Evolutionary conservation across 257 asterid species (phyloP).

Genomic region (Craterostigma plantagineum): DNA sequence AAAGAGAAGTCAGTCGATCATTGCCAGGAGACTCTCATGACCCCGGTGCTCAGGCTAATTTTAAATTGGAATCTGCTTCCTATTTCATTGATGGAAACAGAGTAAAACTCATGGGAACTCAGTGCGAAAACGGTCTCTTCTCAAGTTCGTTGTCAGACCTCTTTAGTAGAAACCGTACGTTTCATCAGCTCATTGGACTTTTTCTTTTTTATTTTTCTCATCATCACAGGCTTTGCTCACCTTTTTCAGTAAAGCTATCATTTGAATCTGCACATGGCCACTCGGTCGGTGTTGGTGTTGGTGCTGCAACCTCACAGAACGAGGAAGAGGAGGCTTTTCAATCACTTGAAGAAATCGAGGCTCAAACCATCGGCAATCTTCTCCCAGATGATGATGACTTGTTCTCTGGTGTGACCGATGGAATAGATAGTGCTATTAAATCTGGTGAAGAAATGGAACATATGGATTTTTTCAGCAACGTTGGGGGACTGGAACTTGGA

Average conservation of each 20-base stretch:
- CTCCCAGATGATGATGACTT: slow-evolving; percentile 96
- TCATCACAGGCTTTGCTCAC: neutral
- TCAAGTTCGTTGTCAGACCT: slow-evolving; percentile 89
- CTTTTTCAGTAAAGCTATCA: slow-evolving; percentile 53
- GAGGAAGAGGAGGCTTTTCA: slow-evolving; percentile 73
- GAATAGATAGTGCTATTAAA: slow-evolving; percentile 34
- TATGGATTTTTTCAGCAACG: slow-evolving; percentile 73
- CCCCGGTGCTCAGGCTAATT: slow-evolving; percentile 28
- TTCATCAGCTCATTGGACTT: neutral
- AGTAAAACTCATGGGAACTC: slow-evolving; percentile 42
- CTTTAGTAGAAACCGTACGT: slow-evolving; percentile 56
- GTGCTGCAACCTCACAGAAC: slow-evolving; percentile 26
- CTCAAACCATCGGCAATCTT: slow-evolving; percentile 90
- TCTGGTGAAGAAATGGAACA: slow-evolving; percentile 56
- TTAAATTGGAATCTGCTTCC: slow-evolving; percentile 33
- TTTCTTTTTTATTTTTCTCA: neutral
- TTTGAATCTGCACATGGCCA: slow-evolving; percentile 34
- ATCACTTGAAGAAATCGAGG: slow-evolving; percentile 88
- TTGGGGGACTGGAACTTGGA: slow-evolving; percentile 90
- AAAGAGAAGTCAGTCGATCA: slow-evolving; percentile 43
- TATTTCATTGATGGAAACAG: slow-evolving; percentile 29
- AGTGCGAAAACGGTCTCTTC: slow-evolving; percentile 74
- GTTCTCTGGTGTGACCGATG: slow-evolving; percentile 86
- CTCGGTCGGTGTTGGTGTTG: slow-evolving; percentile 34
- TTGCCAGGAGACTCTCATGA: slow-evolving; percentile 59